Evolutionary conservation across 192 early-diverging fungal species (phyloP), one percentile per base, ranked within the genome.

Genomic region (Coemansia sp.): DNA sequence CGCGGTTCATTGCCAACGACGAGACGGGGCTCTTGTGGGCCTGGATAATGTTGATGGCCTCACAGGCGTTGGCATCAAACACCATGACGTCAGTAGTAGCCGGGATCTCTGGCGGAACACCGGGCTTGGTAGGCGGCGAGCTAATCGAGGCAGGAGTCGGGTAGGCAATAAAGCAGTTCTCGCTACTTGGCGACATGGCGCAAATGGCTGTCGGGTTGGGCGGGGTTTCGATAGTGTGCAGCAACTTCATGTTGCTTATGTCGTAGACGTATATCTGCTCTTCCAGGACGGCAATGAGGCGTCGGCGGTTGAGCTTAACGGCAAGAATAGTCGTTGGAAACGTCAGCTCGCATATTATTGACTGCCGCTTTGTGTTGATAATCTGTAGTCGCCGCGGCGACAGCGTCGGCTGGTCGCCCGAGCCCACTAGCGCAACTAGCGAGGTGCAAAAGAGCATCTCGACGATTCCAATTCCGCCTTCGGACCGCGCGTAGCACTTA

Each of bases 381-480:
- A 99, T 94, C 69, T 96, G 94, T 56, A 99, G 83, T 58, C 92
- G 85, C 61, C 95, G 86, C 45, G 95, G 93, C 36, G 92, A 94
- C 55, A 93, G 89, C 35, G 87, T 65, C 21, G 93, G 92, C 64
- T 95, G 92, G 67, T 95, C 93, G 8, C 95, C 94, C 18, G 94
- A 89, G 5, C 95, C 97, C 9, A 98, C 95, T 26, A 99, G 84
- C 2, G 97, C 97, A 0, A 99, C 93, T 6, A 99, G 84, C n/a
- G 91, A 93, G 6, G 97, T 99, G 61, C 90, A 94, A 64, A 97
- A 99, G 36, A 99, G 84, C 95, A 99, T 97, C 83, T 96, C 95
- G 33, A 95, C 94, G 53, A 95, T 92, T 10, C 93, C 94, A 33
- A 95, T 93, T 6, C 92, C 94, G 41, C 92, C 91, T 73, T 92